Evolutionary conservation across 2,329 filamentous ascomycete species (phyloP).

Genomic region (Amphichorda felina): DNA sequence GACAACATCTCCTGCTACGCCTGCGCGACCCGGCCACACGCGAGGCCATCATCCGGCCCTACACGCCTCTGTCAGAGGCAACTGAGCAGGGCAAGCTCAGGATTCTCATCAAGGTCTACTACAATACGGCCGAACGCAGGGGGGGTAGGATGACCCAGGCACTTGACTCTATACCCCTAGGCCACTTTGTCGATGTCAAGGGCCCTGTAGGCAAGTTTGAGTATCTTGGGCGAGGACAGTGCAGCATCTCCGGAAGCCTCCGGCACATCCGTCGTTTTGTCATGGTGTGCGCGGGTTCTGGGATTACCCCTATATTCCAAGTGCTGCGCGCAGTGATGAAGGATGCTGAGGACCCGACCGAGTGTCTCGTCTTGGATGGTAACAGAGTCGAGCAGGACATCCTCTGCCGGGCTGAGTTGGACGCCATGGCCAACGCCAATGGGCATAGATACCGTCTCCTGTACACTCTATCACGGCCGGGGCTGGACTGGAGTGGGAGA

Average conservation of each 20-base stretch:
- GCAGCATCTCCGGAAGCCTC: conserved; percentile 43
- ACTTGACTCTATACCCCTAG: conserved; percentile 60
- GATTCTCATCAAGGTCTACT: conserved; percentile 76
- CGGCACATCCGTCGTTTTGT: conserved; percentile 55
- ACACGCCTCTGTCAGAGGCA: conserved; percentile 68
- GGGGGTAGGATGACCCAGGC: conserved; percentile 78
- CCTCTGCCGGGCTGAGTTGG: conserved; percentile 64
- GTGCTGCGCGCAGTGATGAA: conserved; percentile 64
- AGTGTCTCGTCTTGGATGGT: conserved; percentile 64
- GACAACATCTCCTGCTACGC: conserved; percentile 80
- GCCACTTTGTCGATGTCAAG: conserved; percentile 71
- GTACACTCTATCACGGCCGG: conserved; percentile 56
- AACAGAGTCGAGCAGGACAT: conserved; percentile 74
- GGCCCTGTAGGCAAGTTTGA: conserved; percentile 80
- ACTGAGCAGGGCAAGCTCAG: conserved; percentile 52
- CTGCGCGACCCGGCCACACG: conserved; percentile 58
- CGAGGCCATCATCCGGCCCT: conserved; percentile 71
- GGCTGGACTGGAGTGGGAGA: conserved; percentile 53
- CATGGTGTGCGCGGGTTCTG: conserved; percentile 84
- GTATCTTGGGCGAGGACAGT: conserved; percentile 58
- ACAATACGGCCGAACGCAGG: conserved; percentile 37
- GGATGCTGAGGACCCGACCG: conserved; percentile 50
- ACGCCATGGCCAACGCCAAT: conserved; percentile 43
- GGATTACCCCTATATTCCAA: conserved; percentile 85
- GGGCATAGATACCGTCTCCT: conserved; percentile 48